These are phyloP conservation scores for Pythium utonaiense DNA, from an alignment of 352 stramenopile species.

Conservation along the genomic window DNA sequence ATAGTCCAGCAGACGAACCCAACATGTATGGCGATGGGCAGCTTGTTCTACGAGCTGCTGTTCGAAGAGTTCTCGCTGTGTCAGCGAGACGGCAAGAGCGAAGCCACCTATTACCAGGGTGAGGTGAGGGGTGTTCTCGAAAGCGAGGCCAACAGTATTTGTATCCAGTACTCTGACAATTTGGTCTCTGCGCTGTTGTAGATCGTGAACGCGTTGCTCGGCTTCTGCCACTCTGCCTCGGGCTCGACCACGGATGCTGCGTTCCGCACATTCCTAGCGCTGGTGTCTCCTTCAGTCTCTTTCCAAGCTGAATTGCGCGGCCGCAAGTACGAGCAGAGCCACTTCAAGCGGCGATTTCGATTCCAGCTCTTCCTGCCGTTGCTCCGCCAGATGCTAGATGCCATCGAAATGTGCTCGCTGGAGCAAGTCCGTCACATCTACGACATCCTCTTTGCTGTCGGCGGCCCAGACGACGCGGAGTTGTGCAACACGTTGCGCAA, in stretches of 20 bases:
- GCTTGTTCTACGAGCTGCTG: conserved; percentile 40
- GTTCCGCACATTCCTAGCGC: conserved; percentile 32
- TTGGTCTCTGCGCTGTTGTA: conserved; percentile 8
- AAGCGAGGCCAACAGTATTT: background rate
- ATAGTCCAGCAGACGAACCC: conserved; percentile 23
- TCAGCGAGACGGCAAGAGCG: conserved; percentile 16
- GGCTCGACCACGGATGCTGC: conserved; percentile 28
- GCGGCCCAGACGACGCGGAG: conserved; percentile 42
- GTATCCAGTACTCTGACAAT: background rate
- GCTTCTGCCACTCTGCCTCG: conserved; percentile 30
- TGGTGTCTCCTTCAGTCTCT: conserved; percentile 28
- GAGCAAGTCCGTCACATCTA: conserved; percentile 49
- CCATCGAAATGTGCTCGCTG: conserved; percentile 34
- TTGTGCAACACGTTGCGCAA: conserved; percentile 52
- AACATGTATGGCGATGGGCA: conserved; percentile 26
- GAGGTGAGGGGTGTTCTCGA: conserved; percentile 37
- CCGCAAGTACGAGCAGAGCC: conserved; percentile 17
- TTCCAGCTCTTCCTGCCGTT: conserved; percentile 35
- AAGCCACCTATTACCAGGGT: conserved; percentile 43
- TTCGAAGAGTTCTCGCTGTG: conserved; percentile 44
- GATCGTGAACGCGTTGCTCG: conserved; percentile 38
- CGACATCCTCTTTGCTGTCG: conserved; percentile 47
- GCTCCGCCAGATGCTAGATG: conserved; percentile 58
- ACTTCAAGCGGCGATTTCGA: conserved; percentile 23
- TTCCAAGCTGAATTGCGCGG: conserved; percentile 20